A percentile compares a stretch with the other conserved stretches of the same genome.
Conservation (phyloP, 768 basidiomycete species). For the Kwoniella dendrophila region DNA sequence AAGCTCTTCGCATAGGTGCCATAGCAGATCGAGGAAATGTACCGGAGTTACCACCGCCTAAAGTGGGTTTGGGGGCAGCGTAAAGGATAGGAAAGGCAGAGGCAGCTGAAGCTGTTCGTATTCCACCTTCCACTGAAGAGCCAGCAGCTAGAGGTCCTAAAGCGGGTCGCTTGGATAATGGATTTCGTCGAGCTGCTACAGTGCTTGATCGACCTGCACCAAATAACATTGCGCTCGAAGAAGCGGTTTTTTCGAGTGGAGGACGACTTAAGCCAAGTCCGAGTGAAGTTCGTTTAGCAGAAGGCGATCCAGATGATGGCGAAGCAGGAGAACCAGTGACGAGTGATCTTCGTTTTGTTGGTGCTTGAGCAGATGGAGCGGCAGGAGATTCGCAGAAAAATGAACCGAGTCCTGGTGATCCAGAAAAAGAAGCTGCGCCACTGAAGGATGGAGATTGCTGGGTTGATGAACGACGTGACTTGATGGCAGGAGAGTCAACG, state of each 20-base stretch:
- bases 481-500: slow-evolving; percentile 44
- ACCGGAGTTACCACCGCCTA: slow-evolving; percentile 17
- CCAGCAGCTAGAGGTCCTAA: slow-evolving; percentile 36
- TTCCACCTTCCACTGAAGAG: slow-evolving; percentile 4
- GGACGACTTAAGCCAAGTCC: slow-evolving; percentile 25
- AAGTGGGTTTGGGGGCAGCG: slow-evolving; percentile 24
- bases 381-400: slow-evolving; percentile 54
- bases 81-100: slow-evolving; percentile 49
- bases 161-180: slow-evolving; percentile 46
- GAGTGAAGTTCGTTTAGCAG: slow-evolving; percentile 42
- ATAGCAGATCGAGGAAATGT: slow-evolving; percentile 38
- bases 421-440: slow-evolving; percentile 30
- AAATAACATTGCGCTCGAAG: slow-evolving; percentile 44
- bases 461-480: slow-evolving; percentile 24
- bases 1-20: slow-evolving; percentile 52
- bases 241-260: slow-evolving; percentile 41
- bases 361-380: slow-evolving; percentile 31
- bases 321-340: slow-evolving; percentile 49
- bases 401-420: slow-evolving; percentile 46
- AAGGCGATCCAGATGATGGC: slow-evolving; percentile 47
- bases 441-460: slow-evolving; percentile 31
- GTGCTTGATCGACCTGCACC: slow-evolving; percentile 31
- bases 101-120: slow-evolving; percentile 30
- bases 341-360: slow-evolving; percentile 38
- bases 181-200: slow-evolving; percentile 34